Conservation (phyloP, 805 yeast species). For the Dipodascus geniculatus region DNA sequence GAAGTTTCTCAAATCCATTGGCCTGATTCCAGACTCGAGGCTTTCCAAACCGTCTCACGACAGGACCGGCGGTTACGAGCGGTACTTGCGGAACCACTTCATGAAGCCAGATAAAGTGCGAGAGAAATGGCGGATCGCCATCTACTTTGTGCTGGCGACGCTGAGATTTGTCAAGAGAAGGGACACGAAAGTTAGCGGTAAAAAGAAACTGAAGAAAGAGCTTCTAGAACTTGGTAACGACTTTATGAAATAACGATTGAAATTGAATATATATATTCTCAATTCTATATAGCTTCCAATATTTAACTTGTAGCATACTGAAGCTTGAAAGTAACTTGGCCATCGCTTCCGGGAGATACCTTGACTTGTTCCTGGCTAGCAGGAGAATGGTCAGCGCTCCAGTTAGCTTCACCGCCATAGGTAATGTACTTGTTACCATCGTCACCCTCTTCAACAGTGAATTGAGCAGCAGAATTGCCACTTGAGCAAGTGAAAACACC, state of each 20-base stretch:
- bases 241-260: too few species aligned
- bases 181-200: background rate
- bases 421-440: slow-evolving; percentile 35
- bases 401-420: slow-evolving; percentile 48
- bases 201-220: background rate
- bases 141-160: background rate
- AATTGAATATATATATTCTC: too few species aligned
- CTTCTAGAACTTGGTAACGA: background rate
- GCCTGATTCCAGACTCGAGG: background rate
- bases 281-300: too few species aligned
- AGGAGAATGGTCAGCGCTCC: slow-evolving; percentile 46
- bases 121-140: background rate
- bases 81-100: background rate
- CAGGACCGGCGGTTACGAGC: background rate
- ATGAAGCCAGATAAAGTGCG: background rate
- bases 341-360: slow-evolving; percentile 34
- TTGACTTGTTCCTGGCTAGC: slow-evolving; percentile 35
- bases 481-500: slow-evolving; percentile 27
- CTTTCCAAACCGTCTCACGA: too few species aligned
- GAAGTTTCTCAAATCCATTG: background rate
- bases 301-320: slow-evolving; percentile 17
- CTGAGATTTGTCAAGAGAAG: background rate
- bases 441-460: slow-evolving; percentile 40
- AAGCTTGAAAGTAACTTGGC: slow-evolving; percentile 29
- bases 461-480: slow-evolving; percentile 38